These are phyloP conservation scores for Phyllostachys edulis DNA, from an alignment of 176 grass and related monocot genomes.

Conservation along the genomic window DNA sequence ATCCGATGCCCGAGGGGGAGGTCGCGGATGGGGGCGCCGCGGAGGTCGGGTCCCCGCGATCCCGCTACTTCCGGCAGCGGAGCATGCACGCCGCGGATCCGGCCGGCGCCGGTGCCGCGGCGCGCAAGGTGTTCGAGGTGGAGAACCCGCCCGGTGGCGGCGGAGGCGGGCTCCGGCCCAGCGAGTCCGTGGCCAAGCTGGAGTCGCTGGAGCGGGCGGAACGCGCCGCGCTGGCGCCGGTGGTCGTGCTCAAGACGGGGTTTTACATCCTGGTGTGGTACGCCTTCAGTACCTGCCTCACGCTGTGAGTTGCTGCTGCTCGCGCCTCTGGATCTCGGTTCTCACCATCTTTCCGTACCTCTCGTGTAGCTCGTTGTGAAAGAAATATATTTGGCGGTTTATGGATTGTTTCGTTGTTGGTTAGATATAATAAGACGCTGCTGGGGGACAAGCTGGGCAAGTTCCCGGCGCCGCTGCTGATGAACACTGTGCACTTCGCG, in stretches of 20 bases:
- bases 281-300: conserved; percentile 98
- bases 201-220: conserved; percentile 66
- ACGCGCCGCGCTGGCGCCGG: conserved; percentile 57
- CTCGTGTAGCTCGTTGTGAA: background rate
- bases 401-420: background rate
- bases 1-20: conserved; percentile 38
- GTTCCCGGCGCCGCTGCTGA: conserved; percentile 96
- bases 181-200: conserved; percentile 81
- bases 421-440: conserved; percentile 96
- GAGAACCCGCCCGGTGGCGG: conserved; percentile 43
- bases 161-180: conserved; percentile 48
- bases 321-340: conserved; percentile 10
- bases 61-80: conserved; percentile 65
- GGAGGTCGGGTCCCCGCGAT: conserved; percentile 56
- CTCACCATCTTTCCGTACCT: background rate
- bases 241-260: conserved; percentile 59
- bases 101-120: conserved; percentile 17
- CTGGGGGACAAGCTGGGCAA: conserved; percentile 97
- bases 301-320: conserved; percentile 64
- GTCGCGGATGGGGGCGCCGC: conserved; percentile 8
- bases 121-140: conserved; percentile 58
- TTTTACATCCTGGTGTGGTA: conserved; percentile 98
- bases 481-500: conserved; percentile 99
- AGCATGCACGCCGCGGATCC: conserved; percentile 51
- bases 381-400: background rate